These are phyloP conservation scores for Danielozyma ontarioensis DNA, from an alignment of 805 yeast species.

Conservation along the genomic window DNA sequence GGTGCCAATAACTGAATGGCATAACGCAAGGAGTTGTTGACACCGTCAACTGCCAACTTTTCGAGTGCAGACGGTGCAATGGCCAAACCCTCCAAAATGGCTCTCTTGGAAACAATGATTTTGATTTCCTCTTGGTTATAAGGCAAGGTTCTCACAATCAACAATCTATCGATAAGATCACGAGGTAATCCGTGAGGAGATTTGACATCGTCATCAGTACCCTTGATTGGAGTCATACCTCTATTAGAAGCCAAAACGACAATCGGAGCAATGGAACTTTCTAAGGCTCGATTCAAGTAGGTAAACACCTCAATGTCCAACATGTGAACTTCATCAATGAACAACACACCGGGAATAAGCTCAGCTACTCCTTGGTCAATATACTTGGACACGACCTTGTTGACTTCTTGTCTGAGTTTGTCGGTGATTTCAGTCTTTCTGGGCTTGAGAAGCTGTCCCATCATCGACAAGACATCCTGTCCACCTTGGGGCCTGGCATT, in stretches of 20 bases:
- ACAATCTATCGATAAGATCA: conserved; percentile 84
- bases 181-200: conserved; percentile 98
- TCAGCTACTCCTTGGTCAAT: conserved; percentile 98
- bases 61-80: conserved; percentile 67
- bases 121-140: conserved; percentile 78
- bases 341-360: conserved; percentile 93
- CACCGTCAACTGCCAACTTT: conserved; percentile 67
- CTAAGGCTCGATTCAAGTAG: conserved; percentile 91
- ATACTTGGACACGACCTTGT: conserved; percentile 92
- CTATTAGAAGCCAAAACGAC: conserved; percentile 98
- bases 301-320: conserved; percentile 95
- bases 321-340: conserved; percentile 98
- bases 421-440: conserved; percentile 96
- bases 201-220: conserved; percentile 72
- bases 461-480: conserved; percentile 90
- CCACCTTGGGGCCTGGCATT: conserved; percentile 97
- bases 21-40: conserved; percentile 79
- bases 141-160: conserved; percentile 90
- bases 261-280: conserved; percentile 94
- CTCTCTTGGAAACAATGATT: conserved; percentile 76
- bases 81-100: conserved; percentile 69
- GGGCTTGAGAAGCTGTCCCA: conserved; percentile 96
- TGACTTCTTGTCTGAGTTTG: conserved; percentile 87
- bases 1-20: conserved; percentile 90
- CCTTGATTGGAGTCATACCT: conserved; percentile 88